A percentile compares a stretch with the other conserved stretches of the same genome.
These are phyloP conservation scores for Vitis rupestris DNA, from an alignment of 164 flowering plant species.

Conservation along the genomic window DNA sequence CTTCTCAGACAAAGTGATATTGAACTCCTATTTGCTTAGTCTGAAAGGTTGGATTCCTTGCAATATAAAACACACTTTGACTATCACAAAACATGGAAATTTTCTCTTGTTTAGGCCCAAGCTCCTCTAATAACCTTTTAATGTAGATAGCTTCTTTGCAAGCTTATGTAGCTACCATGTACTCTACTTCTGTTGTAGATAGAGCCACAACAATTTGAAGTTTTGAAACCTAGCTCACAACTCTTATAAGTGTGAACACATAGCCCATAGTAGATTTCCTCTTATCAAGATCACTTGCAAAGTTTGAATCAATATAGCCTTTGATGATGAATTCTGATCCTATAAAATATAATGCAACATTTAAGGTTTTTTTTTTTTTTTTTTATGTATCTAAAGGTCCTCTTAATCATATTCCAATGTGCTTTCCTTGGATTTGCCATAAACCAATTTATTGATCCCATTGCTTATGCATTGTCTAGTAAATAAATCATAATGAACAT, in stretches of 20 bases:
- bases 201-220: neutral
- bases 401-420: neutral
- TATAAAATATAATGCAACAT: conserved; percentile 4
- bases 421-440: neutral
- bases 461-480: neutral
- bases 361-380: neutral
- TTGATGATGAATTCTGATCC: neutral
- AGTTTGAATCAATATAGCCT: conserved; percentile 8
- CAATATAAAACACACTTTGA: conserved; percentile 5
- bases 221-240: conserved; percentile 3
- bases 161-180: conserved; percentile 6
- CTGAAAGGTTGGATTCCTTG: conserved; percentile 7
- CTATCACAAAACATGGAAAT: neutral
- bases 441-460: neutral
- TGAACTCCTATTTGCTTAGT: conserved; percentile 2
- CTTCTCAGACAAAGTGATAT: neutral
- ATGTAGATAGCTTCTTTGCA: neutral
- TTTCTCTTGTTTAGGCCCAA: conserved; percentile 3
- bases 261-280: neutral
- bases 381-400: neutral
- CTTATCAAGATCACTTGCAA: conserved; percentile 7
- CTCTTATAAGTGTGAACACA: conserved; percentile 5
- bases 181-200: conserved; percentile 11
- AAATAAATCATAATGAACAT: neutral
- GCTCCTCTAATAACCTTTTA: neutral